Base-by-base conservation (phyloP, 169 alveolate genomes). In the Theileria orientalis region DNA sequence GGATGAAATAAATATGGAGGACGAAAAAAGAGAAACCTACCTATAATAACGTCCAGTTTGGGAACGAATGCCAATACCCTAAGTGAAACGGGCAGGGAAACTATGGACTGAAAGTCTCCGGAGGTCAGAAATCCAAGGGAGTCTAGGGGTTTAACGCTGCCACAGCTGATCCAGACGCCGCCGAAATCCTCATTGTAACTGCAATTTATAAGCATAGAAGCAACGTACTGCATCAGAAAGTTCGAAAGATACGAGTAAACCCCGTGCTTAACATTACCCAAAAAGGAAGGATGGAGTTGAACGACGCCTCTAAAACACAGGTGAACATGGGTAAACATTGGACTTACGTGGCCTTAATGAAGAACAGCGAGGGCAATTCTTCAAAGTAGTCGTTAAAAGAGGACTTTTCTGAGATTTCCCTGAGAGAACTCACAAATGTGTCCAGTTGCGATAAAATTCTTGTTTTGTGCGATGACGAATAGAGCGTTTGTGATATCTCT, bases 161-260 rank as follows among this genome's bases (percentile, higher is more conserved):
- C 86, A 35, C 86, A 78, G 66, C 70, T 78, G 29, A 78, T 33
- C 86, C 86, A 78, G 2, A 78, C 74, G 19, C 86, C 86, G 0
- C 56, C 70, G n/a, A 78, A 29, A n/a, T 78, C 82, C 30, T 78
- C 86, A 44, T 69, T 66, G 54, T 78, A 78, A 33, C 86, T 78
- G 46, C 14, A 25, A 11, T 3, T 16, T 27, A 6, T 11, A 3
- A 3, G 41, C 8, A 0, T 19, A 57, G 29, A 46, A 19, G 11
- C 1, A 14, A 69, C 86, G 30, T 13, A 78, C 86, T 78, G 86
- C 86, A 78, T 78, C 41, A 78, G 69, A 64, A 78, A 70, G 74
- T 78, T 78, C 21, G 86, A 69, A 27, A 78, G 74, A 30, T 78
- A 78, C 9, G 74, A 40, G 52, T 78, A 78, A 40, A 69, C 74